Conservation (phyloP, 345 rosid species). For the Pelargonium nanum region DNA sequence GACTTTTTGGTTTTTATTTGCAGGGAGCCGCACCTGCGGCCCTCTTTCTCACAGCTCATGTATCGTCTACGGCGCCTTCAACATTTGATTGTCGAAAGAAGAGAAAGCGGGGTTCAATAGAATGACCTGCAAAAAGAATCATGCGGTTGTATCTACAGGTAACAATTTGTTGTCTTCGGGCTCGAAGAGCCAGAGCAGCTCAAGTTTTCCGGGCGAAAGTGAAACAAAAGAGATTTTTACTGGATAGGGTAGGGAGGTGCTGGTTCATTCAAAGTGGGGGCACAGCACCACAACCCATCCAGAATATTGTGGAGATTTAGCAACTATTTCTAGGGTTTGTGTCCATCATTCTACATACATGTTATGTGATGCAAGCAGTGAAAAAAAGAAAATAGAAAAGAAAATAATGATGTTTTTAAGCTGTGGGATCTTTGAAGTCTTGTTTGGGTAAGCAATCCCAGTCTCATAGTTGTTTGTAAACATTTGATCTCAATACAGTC, state of each 20-base stretch:
- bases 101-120: slow-evolving; percentile 18
- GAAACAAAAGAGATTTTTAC: slow-evolving; percentile 16
- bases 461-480: not conserved
- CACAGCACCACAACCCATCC: slow-evolving; percentile 50
- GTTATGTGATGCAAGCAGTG: slow-evolving; percentile 12
- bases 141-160: slow-evolving; percentile 23
- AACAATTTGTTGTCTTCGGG: slow-evolving; percentile 24
- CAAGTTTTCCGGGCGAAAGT: slow-evolving; percentile 22
- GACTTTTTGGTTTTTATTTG: slow-evolving; percentile 7
- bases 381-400: slow-evolving; percentile 3
- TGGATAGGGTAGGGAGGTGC: slow-evolving; percentile 35
- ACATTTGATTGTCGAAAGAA: slow-evolving; percentile 35
- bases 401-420: not conserved
- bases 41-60: slow-evolving; percentile 78
- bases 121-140: slow-evolving; percentile 7
- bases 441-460: slow-evolving; percentile 3
- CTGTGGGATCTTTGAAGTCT: not conserved
- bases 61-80: slow-evolving; percentile 52
- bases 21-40: slow-evolving; percentile 82
- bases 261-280: slow-evolving; percentile 96
- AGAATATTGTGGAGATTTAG: slow-evolving; percentile 7
- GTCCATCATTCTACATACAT: not conserved
- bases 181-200: slow-evolving; percentile 60
- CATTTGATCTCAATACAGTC: not conserved
- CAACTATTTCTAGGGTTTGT: not conserved